Evolutionary conservation across 1,284 basidiomycete genomes (phyloP).

Genomic region (Fomitopsis pinicola): DNA sequence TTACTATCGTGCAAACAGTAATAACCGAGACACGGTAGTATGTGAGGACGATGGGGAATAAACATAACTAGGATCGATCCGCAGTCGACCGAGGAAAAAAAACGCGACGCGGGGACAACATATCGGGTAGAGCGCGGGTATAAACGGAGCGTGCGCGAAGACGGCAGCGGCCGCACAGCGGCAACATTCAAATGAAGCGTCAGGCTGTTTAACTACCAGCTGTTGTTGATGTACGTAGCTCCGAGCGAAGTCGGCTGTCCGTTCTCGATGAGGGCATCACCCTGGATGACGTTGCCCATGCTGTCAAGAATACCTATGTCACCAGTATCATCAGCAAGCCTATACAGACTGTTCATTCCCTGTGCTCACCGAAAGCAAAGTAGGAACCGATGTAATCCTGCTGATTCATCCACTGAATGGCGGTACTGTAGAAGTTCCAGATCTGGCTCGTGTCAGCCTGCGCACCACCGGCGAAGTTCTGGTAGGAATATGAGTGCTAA

Average conservation of each 20-base stretch:
- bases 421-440: conserved; percentile 52
- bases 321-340: neutral
- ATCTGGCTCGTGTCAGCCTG: conserved; percentile 49
- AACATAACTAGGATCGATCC: neutral
- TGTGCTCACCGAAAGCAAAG: conserved; percentile 64
- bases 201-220: conserved; percentile 20
- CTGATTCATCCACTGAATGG: conserved; percentile 53
- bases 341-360: neutral
- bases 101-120: neutral
- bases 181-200: neutral
- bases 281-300: conserved; percentile 64
- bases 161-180: conserved; percentile 1
- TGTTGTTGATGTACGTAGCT: conserved; percentile 30
- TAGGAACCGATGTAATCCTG: conserved; percentile 53
- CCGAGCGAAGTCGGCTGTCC: conserved; percentile 50
- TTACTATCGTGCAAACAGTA: neutral
- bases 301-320: conserved; percentile 60
- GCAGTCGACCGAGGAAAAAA: neutral
- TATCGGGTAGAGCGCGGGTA: neutral
- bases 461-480: conserved; percentile 62
- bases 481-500: neutral
- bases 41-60: neutral
- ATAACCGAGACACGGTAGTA: neutral
- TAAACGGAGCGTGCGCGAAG: neutral
- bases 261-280: conserved; percentile 50